A percentile compares a stretch with the other conserved stretches of the same genome.
Evolutionary conservation across 2,329 filamentous ascomycete genomes (phyloP).

Genomic region (Cytospora paraplurivora): DNA sequence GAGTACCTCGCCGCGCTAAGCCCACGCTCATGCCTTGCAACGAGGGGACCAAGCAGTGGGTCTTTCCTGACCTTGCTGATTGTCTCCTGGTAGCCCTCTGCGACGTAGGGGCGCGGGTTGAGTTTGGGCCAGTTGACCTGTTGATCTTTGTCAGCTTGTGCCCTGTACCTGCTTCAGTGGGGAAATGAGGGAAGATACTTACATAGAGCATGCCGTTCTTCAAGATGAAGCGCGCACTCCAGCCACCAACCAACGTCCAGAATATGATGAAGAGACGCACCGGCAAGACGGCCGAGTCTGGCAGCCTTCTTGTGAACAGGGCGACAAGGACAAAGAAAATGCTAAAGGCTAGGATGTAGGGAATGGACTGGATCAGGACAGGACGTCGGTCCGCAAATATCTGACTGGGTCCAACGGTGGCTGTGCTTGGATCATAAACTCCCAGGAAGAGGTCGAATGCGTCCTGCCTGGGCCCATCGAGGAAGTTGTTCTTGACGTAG

Average conservation of each 20-base stretch:
- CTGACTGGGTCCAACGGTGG: constrained; percentile 68
- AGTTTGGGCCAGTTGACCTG: constrained; percentile 99
- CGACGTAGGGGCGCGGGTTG: constrained; percentile 82
- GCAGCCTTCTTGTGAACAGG: constrained; percentile 69
- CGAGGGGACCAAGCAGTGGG: constrained; percentile 74
- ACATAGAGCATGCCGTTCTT: constrained; percentile 92
- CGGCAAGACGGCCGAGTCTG: constrained; percentile 77
- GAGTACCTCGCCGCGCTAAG: constrained; percentile 80
- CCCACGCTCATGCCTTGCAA: constrained; percentile 76
- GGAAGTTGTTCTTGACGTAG: constrained; percentile 92
- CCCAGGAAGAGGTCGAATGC: constrained; percentile 94
- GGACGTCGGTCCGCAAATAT: constrained; percentile 86
- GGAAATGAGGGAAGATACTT: constrained; percentile 47
- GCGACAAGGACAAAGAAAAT: constrained; percentile 80
- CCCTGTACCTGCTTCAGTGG: constrained; percentile 14
- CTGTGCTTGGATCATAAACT: constrained; percentile 73
- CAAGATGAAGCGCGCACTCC: constrained; percentile 76
- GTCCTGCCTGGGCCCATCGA: constrained; percentile 91
- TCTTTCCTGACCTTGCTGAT: constrained; percentile 82
- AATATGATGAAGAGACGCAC: constrained; percentile 80
- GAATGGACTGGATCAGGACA: constrained; percentile 86
- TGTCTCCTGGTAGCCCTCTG: constrained; percentile 87
- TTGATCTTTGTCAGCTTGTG: constrained; percentile 28
- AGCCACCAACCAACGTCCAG: constrained; percentile 70
- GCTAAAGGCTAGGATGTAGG: constrained; percentile 85